Base-by-base conservation (phyloP, 305 asterid genomes). In the Fraxinus latifolia region DNA sequence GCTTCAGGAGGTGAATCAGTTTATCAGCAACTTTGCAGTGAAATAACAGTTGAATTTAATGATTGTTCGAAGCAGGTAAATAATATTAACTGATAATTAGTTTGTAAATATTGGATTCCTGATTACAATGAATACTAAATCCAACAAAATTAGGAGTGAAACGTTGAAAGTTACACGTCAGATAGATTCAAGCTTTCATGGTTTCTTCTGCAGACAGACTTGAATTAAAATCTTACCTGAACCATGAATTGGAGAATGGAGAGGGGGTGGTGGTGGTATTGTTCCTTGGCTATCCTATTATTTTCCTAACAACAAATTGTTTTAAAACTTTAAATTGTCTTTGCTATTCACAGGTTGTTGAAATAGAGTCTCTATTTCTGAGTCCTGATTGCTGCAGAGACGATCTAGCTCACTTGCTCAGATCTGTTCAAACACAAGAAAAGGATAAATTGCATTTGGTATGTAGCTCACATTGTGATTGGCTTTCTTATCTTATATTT, bases 51-150 rank as follows among this genome's bases (percentile, higher is more conserved):
- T 42, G 99, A 95, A 80, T 95, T 95, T 82, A 94, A 86, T 85
- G 95, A 95, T 80, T 95, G 98, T 85, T 95, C 99, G 9, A 93
- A 89, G 86, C 93, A 94, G 93, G 98, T 92, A 36, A 84, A 91
- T 88, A 39, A 65, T 31, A 33, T 60, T 79, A 15, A 72, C 67
- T 42, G 55, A 21, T 55, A 23, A 29, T 25, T 55, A 9, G 44
- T 37, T 21, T 31, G 60, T 12, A 81, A 82, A 8, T 15, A 14
- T 33, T 71, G 37, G 31, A 70, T 83, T 53, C 32, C 42, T 53
- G 7, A 60, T 71, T 9, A 11, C 29, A 47, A 55, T 37, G 11
- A 60, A 21, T 25, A 34, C 67, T 71, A 37, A 58, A 72, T 47
- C 32, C 11, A 21, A 12, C 34, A 25, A 67, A 77, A 25, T 25